Evolutionary conservation across 768 basidiomycete genomes (phyloP).

Genomic region (Stropharia rugosoannulata): DNA sequence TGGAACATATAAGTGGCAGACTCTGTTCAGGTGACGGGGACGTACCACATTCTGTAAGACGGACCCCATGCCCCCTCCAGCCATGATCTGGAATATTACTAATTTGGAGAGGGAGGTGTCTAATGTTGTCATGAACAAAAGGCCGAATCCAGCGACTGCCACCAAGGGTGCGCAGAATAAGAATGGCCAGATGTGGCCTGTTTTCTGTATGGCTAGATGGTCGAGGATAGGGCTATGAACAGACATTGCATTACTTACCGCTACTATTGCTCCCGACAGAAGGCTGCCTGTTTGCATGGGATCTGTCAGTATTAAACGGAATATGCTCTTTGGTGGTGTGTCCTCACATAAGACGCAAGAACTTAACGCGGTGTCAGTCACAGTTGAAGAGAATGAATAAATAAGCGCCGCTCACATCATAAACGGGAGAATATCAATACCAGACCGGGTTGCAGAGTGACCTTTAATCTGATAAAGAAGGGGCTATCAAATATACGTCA

Average conservation of each 20-base stretch:
- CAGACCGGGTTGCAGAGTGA: constrained; percentile 5
- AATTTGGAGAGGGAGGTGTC: not conserved
- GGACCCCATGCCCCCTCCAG: constrained; percentile 5
- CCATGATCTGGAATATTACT: constrained; percentile 4
- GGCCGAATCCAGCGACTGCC: constrained; percentile 2
- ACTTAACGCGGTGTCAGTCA: not conserved
- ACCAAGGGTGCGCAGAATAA: constrained; percentile 1
- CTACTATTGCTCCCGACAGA: not conserved
- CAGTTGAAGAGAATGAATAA: not conserved
- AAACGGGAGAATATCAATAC: constrained; percentile 9
- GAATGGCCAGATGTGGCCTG: constrained; percentile 3
- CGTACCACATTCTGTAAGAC: constrained; percentile 4
- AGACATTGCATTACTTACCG: not conserved
- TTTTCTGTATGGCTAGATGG: not conserved
- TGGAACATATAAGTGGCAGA: not conserved
- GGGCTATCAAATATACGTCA: not conserved
- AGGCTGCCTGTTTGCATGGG: not conserved
- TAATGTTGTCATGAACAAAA: not conserved
- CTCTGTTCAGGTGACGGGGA: not conserved
- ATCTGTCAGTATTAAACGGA: not conserved
- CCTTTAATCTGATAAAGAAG: constrained; percentile 7
- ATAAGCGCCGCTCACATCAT: not conserved
- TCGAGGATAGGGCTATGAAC: not conserved
- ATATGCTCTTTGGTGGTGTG: too few relatives aligned
- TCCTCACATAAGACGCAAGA: not conserved